These are phyloP conservation scores for Grigorovia humatica DNA, from an alignment of 805 yeast genomes.

Conservation along the genomic window DNA sequence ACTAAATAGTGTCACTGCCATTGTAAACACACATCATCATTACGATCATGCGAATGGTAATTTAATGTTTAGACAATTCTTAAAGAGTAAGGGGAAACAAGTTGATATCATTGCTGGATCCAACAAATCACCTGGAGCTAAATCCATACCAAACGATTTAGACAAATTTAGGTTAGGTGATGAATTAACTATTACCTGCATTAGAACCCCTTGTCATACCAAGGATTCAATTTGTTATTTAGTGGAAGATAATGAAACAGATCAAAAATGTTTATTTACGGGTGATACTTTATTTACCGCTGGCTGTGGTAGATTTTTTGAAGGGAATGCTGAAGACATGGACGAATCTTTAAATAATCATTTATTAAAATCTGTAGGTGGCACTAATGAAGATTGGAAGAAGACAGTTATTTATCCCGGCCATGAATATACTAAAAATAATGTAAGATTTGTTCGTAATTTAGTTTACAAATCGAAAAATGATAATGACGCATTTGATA, in stretches of 20 bases:
- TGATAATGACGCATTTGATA: conserved; percentile 38
- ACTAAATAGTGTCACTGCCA: conserved; percentile 48
- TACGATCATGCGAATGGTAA: conserved; percentile 93
- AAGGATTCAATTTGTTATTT: conserved; percentile 90
- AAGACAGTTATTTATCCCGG: conserved; percentile 77
- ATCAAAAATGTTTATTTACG: conserved; percentile 71
- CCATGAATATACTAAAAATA: conserved; percentile 85
- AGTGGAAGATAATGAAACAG: conserved; percentile 51
- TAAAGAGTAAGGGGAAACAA: conserved; percentile 32
- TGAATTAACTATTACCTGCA: conserved; percentile 53
- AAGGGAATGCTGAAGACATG: conserved; percentile 82
- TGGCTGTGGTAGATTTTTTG: conserved; percentile 96
- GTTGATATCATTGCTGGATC: conserved; percentile 68
- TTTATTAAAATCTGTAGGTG: conserved; percentile 53
- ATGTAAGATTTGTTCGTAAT: conserved; percentile 65
- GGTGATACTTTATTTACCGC: conserved; percentile 92
- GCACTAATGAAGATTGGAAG: conserved; percentile 25
- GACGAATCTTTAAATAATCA: conserved; percentile 48
- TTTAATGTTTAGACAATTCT: conserved; percentile 24
- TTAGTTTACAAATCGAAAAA: conserved; percentile 38
- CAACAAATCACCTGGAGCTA: conserved; percentile 44
- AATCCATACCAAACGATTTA: conserved; percentile 56
- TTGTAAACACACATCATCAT: conserved; percentile 95
- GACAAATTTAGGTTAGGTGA: conserved; percentile 37
- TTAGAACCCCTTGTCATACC: conserved; percentile 97